A percentile compares a stretch with the other conserved stretches of the same genome.
Evolutionary conservation across 73 alveolate genomes (phyloP).

Genomic region (Paramecium tetraurelia): DNA sequence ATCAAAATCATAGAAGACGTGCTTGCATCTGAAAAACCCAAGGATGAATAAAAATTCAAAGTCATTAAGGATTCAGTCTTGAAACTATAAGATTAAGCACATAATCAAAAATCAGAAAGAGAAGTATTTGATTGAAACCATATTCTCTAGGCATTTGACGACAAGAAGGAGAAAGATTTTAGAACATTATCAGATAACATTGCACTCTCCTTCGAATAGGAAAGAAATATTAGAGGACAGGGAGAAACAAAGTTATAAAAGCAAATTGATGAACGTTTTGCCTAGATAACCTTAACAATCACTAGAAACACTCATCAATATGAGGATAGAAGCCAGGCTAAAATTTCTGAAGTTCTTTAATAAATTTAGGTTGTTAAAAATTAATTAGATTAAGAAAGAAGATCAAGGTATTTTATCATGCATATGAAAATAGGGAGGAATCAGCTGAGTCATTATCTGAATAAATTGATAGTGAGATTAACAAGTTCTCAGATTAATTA

Average conservation of each 20-base stretch:
- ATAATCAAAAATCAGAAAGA: constrained; percentile 47
- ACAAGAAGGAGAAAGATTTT: constrained; percentile 37
- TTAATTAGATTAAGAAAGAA: constrained; percentile 42
- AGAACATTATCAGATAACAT: constrained; percentile 38
- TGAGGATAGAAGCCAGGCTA: constrained; percentile 40
- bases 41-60: constrained; percentile 41
- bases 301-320: constrained; percentile 37
- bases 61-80: constrained; percentile 28
- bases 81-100: constrained; percentile 33
- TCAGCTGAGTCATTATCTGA: constrained; percentile 32
- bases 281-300: constrained; percentile 20
- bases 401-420: background rate
- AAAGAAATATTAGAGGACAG: background rate
- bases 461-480: constrained; percentile 40
- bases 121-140: background rate
- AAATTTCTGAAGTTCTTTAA: constrained; percentile 14
- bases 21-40: background rate
- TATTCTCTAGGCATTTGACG: constrained; percentile 27
- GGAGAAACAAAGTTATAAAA: constrained; percentile 16
- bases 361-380: constrained; percentile 18
- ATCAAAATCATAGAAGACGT: constrained; percentile 43
- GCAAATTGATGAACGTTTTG: constrained; percentile 30
- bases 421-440: constrained; percentile 1
- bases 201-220: constrained; percentile 1
- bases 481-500: constrained; percentile 40